phyloP scores from a whole-genome alignment of 805 yeast genomes.

The Millerago galiae region DNA sequence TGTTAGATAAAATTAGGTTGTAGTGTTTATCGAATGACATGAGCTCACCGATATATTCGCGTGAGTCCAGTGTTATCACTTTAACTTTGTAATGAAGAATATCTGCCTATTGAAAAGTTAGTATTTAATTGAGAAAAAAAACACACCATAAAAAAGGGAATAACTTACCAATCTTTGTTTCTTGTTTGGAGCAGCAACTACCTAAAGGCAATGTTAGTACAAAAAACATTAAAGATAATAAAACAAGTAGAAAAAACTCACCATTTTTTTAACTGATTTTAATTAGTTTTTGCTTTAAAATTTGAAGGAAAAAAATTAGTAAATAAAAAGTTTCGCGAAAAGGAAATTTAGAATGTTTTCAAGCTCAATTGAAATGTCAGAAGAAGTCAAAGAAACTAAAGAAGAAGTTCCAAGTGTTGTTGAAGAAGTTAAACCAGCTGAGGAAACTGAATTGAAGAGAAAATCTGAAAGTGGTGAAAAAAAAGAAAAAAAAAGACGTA shows the following conservation, averaged over 20 bases:
- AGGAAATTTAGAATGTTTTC: background rate
- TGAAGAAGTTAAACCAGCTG: background rate
- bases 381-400: constrained; percentile 18
- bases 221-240: too few species aligned
- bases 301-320: background rate
- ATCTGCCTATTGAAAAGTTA: constrained; percentile 34
- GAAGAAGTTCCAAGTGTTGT: background rate
- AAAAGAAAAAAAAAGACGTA: constrained; percentile 47
- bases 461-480: constrained; percentile 23
- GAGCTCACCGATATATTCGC: constrained; percentile 72
- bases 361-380: constrained; percentile 19
- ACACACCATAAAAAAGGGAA: background rate
- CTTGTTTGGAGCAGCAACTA: constrained; percentile 25
- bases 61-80: constrained; percentile 69
- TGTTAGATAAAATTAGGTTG: constrained; percentile 78
- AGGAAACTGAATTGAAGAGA: constrained; percentile 20
- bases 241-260: background rate
- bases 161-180: constrained; percentile 38
- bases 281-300: background rate
- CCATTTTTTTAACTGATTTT: constrained; percentile 4
- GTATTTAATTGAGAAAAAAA: too few species aligned
- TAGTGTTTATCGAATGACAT: constrained; percentile 86
- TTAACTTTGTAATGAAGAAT: constrained; percentile 68
- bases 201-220: constrained; percentile 11
- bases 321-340: background rate